phyloP scores from a whole-genome alignment of 441 rosid species.

The Corymbia citriodora region DNA sequence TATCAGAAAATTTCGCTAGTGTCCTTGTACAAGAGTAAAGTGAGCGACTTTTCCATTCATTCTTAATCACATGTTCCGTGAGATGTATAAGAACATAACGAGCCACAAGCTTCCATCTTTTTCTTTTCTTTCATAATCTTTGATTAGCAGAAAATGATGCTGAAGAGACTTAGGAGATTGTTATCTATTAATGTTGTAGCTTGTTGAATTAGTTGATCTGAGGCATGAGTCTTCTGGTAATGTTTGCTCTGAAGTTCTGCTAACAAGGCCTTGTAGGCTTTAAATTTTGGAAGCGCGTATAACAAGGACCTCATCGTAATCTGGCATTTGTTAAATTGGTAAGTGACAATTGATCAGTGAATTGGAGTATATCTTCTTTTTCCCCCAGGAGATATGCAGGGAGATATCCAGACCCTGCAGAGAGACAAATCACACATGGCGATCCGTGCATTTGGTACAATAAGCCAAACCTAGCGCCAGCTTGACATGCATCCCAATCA shows the following conservation, averaged over 20 bases:
- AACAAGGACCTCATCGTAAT: neutral
- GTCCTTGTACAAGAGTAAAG: neutral
- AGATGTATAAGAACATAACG: neutral
- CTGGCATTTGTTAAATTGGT: neutral
- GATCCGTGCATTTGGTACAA: neutral
- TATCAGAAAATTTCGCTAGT: neutral
- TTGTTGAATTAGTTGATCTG: neutral
- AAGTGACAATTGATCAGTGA: neutral
- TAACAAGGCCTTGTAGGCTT: neutral
- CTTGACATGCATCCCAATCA: neutral
- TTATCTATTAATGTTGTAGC: neutral
- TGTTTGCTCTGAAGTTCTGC: neutral
- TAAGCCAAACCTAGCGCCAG: neutral
- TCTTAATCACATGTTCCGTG: neutral
- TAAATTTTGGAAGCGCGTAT: neutral
- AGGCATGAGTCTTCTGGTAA: neutral
- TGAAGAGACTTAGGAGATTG: neutral
- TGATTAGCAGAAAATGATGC: neutral
- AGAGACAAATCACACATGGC: neutral
- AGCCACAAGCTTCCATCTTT: neutral
- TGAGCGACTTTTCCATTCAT: neutral
- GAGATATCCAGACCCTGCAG: neutral
- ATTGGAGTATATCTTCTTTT: neutral
- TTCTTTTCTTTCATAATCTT: neutral
- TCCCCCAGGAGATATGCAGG: neutral